Conservation (phyloP, 768 basidiomycete species). For the Russula earlei region DNA sequence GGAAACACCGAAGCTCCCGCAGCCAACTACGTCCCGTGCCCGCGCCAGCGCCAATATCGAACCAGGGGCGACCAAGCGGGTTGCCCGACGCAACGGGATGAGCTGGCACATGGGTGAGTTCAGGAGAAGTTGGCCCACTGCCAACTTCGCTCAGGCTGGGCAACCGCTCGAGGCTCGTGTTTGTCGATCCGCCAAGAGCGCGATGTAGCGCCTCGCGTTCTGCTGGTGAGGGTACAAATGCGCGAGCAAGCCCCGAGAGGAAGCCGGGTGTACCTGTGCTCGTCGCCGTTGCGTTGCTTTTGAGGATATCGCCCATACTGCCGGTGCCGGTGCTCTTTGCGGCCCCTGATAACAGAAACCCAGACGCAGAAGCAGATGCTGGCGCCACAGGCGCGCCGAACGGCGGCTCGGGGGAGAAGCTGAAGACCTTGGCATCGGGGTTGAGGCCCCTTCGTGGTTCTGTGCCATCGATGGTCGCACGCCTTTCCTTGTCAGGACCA, state of each 20-base stretch:
- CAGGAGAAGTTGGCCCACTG: conserved; percentile 61
- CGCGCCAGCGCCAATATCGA: conserved; percentile 9
- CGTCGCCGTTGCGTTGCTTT: not conserved
- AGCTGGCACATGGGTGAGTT: conserved; percentile 35
- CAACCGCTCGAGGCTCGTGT: conserved; percentile 66
- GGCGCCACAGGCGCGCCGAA: conserved; percentile 14
- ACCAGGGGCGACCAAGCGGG: conserved; percentile 21
- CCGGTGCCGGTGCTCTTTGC: not conserved
- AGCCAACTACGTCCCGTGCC: conserved; percentile 52
- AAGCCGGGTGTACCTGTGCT: conserved; percentile 14
- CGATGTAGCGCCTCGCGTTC: conserved; percentile 80
- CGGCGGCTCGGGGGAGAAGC: conserved; percentile 31
- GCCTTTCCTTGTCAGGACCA: conserved; percentile 8
- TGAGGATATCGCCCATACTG: not conserved
- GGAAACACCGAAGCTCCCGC: conserved; percentile 30
- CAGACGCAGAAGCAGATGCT: conserved; percentile 16
- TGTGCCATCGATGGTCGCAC: conserved; percentile 28
- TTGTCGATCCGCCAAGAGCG: conserved; percentile 63
- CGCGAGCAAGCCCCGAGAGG: conserved; percentile 40
- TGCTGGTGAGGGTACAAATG: conserved; percentile 81
- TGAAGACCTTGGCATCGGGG: conserved; percentile 81
- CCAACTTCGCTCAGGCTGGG: conserved; percentile 72
- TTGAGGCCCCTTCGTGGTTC: conserved; percentile 57
- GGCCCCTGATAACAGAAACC: not conserved
- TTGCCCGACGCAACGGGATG: not conserved